phyloP scores from a whole-genome alignment of 2,329 filamentous ascomycete species.

The Claviceps cyperi region DNA sequence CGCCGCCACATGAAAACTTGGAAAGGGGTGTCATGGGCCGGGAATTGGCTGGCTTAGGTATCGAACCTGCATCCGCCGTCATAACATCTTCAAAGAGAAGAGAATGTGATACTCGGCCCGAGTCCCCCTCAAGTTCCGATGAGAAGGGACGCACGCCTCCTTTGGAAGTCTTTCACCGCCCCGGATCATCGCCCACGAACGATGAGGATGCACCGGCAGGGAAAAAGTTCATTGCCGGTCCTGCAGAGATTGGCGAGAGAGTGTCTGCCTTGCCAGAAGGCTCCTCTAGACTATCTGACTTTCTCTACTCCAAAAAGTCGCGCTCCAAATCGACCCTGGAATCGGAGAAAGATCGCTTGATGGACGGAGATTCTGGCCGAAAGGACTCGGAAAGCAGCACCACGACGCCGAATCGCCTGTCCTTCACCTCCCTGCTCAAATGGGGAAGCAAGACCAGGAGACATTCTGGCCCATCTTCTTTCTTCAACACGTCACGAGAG shows the following conservation, averaged over 20 bases:
- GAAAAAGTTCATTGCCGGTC: background rate
- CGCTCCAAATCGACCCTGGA: slow-evolving; percentile 34
- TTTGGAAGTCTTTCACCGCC: slow-evolving; percentile 16
- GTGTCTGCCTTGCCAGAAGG: slow-evolving; percentile 11
- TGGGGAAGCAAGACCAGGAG: slow-evolving; percentile 48
- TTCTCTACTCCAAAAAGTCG: slow-evolving; percentile 32
- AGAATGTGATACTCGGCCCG: slow-evolving; percentile 9
- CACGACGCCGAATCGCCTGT: slow-evolving; percentile 24
- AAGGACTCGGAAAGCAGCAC: slow-evolving; percentile 41
- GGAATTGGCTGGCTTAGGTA: slow-evolving; percentile 40
- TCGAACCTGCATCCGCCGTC: slow-evolving; percentile 38
- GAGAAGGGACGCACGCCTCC: slow-evolving; percentile 10
- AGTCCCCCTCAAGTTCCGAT: slow-evolving; percentile 12
- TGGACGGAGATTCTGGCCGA: slow-evolving; percentile 35
- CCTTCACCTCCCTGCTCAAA: slow-evolving; percentile 64
- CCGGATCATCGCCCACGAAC: slow-evolving; percentile 12
- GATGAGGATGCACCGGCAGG: background rate
- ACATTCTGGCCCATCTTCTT: slow-evolving; percentile 53
- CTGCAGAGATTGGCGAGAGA: slow-evolving; percentile 10
- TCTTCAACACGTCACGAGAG: slow-evolving; percentile 81
- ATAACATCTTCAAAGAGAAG: slow-evolving; percentile 42
- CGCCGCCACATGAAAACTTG: slow-evolving; percentile 39
- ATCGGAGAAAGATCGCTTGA: slow-evolving; percentile 25
- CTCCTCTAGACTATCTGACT: slow-evolving; percentile 18
- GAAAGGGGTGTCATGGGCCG: slow-evolving; percentile 47